Percentiles rank a stretch among this genome's conserved stretches.
Conservation (phyloP, 1,284 basidiomycete species). For the Austroboletus niveus region DNA sequence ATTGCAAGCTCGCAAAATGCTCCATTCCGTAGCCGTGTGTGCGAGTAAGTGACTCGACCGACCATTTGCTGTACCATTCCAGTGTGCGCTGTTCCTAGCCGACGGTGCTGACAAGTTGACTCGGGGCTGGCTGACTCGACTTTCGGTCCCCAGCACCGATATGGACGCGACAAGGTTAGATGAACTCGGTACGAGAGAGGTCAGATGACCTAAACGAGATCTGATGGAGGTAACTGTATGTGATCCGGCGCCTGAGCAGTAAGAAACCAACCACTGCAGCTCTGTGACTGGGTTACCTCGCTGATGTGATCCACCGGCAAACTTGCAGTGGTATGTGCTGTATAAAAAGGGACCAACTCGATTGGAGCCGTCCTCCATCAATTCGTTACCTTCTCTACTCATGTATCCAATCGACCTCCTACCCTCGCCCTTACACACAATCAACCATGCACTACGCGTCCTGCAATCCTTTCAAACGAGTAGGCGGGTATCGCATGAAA, state of each 20-base stretch:
- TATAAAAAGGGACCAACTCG: conserved; percentile 29
- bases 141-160: conserved; percentile 16
- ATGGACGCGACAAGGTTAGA: conserved; percentile 21
- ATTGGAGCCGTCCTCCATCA: conserved; percentile 5
- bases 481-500: conserved; percentile 18
- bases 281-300: conserved; percentile 36
- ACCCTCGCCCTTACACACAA: conserved; percentile 37
- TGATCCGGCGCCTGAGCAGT: conserved; percentile 31
- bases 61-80: conserved; percentile 15
- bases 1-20: conserved; percentile 5
- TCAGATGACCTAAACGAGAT: conserved; percentile 20
- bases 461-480: conserved; percentile 29
- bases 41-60: conserved; percentile 18
- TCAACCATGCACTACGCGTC: conserved; percentile 28
- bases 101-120: conserved; percentile 10
- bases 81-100: conserved; percentile 26
- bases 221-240: conserved; percentile 18
- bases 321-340: conserved; percentile 35
- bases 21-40: conserved; percentile 5
- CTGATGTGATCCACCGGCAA: conserved; percentile 29
- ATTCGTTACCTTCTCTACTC: conserved; percentile 3
- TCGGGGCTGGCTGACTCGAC: conserved; percentile 11
- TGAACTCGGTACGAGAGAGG: conserved; percentile 15
- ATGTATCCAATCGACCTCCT: conserved; percentile 37
- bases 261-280: conserved; percentile 30